Evolutionary conservation across 1,284 basidiomycete species (phyloP).

Genomic region (Cryptococcus sp.): DNA sequence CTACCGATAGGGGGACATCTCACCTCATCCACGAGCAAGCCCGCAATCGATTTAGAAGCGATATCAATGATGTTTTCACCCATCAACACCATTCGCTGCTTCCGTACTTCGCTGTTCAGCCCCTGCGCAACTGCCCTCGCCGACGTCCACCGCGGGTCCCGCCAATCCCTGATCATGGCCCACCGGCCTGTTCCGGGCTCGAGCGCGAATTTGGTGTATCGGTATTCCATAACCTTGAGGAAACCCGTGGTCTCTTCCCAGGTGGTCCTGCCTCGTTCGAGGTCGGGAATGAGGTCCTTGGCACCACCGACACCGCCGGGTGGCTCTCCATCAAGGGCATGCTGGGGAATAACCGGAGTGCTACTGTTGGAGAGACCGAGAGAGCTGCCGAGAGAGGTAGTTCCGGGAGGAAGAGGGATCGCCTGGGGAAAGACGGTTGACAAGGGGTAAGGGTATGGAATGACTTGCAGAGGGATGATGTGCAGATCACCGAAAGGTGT

Average conservation of each 20-base stretch:
- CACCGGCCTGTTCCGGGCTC: slow-evolving; percentile 83
- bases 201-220: slow-evolving; percentile 86
- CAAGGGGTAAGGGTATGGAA: slow-evolving; percentile 71
- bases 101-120: slow-evolving; percentile 56
- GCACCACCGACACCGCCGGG: slow-evolving; percentile 40
- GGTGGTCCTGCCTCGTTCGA: slow-evolving; percentile 42
- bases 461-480: slow-evolving; percentile 64
- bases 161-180: slow-evolving; percentile 84
- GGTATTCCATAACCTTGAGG: slow-evolving; percentile 60
- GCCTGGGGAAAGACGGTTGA: slow-evolving; percentile 68
- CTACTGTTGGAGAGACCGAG: slow-evolving; percentile 11
- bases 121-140: slow-evolving; percentile 63
- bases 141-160: slow-evolving; percentile 74
- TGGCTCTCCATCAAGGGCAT: slow-evolving; percentile 29
- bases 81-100: slow-evolving; percentile 72
- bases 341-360: slow-evolving; percentile 10
- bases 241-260: slow-evolving; percentile 50
- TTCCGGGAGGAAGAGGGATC: slow-evolving; percentile 8
- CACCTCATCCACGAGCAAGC: slow-evolving; percentile 87
- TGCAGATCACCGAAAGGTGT: slow-evolving; percentile 77
- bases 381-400: slow-evolving; percentile 23
- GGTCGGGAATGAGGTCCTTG: slow-evolving; percentile 42
- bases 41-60: slow-evolving; percentile 75
- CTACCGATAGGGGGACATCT: slow-evolving; percentile 30
- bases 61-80: slow-evolving; percentile 89